Conservation (phyloP, 257 asterid species). For the Solanum microdontum region DNA sequence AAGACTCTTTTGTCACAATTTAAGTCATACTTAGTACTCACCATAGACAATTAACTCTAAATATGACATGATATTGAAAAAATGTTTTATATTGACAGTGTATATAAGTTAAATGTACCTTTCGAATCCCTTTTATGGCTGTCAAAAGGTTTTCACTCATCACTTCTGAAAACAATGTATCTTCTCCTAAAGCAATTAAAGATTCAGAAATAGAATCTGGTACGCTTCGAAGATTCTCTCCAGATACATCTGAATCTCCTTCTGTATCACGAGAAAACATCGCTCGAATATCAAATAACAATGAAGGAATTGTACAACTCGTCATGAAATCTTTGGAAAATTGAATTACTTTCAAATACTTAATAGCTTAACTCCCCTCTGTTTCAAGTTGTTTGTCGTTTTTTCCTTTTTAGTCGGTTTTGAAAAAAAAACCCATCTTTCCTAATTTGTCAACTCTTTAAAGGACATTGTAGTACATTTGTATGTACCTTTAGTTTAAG, state of each 20-base stretch:
- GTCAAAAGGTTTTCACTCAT: slow-evolving; percentile 68
- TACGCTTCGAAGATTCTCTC: slow-evolving; percentile 47
- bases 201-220: slow-evolving; percentile 74
- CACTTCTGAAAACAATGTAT: slow-evolving; percentile 38
- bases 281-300: background rate
- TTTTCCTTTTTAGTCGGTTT: background rate
- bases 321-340: background rate
- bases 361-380: background rate
- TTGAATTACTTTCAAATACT: background rate
- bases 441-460: background rate
- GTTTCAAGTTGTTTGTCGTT: background rate
- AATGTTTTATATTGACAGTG: fast-evolving
- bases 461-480: background rate
- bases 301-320: background rate
- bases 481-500: background rate
- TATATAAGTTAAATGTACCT: slow-evolving; percentile 26
- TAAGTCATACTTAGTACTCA: background rate
- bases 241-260: slow-evolving; percentile 57
- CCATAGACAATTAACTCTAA: background rate
- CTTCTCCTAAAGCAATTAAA: slow-evolving; percentile 61
- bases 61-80: background rate
- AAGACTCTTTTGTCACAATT: background rate
- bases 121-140: slow-evolving; percentile 58
- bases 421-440: no score
- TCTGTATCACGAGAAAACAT: slow-evolving; percentile 25